A percentile compares a stretch with the other conserved stretches of the same genome.
These are phyloP conservation scores for Colletotrichum eremochloae DNA, from an alignment of 2,329 filamentous ascomycete species.

Conservation along the genomic window DNA sequence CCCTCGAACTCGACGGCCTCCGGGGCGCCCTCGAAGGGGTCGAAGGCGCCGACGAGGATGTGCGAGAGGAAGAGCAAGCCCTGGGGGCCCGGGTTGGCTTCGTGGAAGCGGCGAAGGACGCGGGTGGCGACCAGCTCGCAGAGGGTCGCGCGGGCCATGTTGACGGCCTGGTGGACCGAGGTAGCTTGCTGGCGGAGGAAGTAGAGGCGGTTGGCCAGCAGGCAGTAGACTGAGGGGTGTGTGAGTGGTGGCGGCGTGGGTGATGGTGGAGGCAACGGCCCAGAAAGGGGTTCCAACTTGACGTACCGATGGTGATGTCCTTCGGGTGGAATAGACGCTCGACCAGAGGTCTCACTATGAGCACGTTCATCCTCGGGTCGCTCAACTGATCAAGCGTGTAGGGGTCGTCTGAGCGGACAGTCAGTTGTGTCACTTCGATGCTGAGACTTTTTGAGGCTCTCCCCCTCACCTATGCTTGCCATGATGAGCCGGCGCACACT, in stretches of 20 bases:
- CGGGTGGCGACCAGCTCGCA: slow-evolving; percentile 78
- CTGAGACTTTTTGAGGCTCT: not conserved
- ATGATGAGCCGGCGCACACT: slow-evolving; percentile 39
- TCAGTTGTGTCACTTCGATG: not conserved
- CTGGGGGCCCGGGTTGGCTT: slow-evolving; percentile 72
- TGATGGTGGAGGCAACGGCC: not conserved
- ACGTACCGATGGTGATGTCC: slow-evolving; percentile 72
- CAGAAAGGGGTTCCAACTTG: not conserved
- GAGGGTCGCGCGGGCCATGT: slow-evolving; percentile 74
- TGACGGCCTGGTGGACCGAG: slow-evolving; percentile 77
- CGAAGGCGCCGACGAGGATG: slow-evolving; percentile 78
- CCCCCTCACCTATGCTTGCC: slow-evolving; percentile 33
- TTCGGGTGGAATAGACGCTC: slow-evolving; percentile 75
- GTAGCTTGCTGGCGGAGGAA: slow-evolving; percentile 77
- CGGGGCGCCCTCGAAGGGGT: slow-evolving; percentile 79
- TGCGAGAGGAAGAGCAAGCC: slow-evolving; percentile 76
- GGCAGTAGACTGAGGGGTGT: slow-evolving; percentile 70
- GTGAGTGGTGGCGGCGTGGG: slow-evolving; percentile 13
- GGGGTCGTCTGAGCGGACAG: slow-evolving; percentile 52
- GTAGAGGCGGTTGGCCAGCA: slow-evolving; percentile 78
- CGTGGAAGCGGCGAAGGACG: slow-evolving; percentile 76
- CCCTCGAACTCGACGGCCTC: slow-evolving; percentile 61
- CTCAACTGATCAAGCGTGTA: slow-evolving; percentile 72
- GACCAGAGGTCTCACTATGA: slow-evolving; percentile 77
- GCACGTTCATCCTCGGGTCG: slow-evolving; percentile 75